A percentile compares a stretch with the other conserved stretches of the same genome.
phyloP scores from a whole-genome alignment of 331 rosid genomes.

The Dryas integrifolia region DNA sequence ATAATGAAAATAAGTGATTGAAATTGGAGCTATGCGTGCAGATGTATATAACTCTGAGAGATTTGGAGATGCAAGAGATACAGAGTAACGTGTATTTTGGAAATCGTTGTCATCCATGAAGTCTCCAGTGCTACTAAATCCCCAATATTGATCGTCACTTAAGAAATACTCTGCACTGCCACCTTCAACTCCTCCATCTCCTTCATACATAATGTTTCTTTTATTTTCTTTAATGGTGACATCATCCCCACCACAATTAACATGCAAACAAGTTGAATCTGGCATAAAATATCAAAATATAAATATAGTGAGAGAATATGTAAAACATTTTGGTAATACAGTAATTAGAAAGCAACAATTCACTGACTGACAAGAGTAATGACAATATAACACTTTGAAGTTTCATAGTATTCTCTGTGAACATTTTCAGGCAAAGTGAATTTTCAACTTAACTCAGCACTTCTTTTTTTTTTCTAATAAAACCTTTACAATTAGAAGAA shows the following conservation, averaged over 20 bases:
- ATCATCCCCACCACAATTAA: conserved; percentile 76
- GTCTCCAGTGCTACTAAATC: conserved; percentile 91
- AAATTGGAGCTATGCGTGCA: conserved; percentile 63
- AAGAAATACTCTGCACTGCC: conserved; percentile 52
- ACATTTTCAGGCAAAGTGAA: neutral
- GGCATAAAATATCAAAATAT: conserved; percentile 18
- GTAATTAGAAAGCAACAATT: neutral
- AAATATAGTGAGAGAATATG: conserved; percentile 3
- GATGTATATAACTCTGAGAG: conserved; percentile 53
- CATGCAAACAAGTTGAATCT: conserved; percentile 77
- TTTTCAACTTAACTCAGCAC: neutral
- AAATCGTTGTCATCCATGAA: conserved; percentile 68
- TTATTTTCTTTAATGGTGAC: conserved; percentile 38
- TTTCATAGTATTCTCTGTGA: neutral
- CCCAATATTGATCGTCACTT: conserved; percentile 46
- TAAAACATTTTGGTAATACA: neutral
- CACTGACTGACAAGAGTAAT: neutral
- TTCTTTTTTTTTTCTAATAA: neutral
- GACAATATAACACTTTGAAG: neutral
- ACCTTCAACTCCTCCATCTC: conserved; percentile 65
- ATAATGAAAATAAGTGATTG: conserved; percentile 71
- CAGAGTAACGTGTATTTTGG: conserved; percentile 55
- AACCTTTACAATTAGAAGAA: neutral
- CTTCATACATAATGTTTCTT: conserved; percentile 37
- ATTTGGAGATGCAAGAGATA: conserved; percentile 40